These are phyloP conservation scores for Aspergillus affinis DNA, from an alignment of 495 filamentous ascomycete species.

Conservation along the genomic window DNA sequence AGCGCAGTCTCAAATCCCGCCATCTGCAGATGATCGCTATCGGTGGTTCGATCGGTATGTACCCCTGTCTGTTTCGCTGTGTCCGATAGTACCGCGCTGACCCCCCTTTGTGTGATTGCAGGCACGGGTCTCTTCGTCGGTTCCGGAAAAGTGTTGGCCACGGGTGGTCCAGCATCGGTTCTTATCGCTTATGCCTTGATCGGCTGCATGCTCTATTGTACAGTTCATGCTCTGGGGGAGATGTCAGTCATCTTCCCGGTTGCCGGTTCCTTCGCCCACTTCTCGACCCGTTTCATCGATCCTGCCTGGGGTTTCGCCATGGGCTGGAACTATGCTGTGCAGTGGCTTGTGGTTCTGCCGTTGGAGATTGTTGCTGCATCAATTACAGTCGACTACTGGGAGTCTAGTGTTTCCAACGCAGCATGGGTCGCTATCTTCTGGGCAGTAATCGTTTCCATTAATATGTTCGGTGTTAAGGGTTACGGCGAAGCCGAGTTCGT, in stretches of 20 bases:
- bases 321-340: constrained; percentile 97
- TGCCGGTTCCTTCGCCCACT: constrained; percentile 89
- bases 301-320: constrained; percentile 97
- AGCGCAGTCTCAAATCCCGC: constrained; percentile 73
- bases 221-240: constrained; percentile 88
- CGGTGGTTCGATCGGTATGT: constrained; percentile 85
- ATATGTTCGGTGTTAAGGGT: constrained; percentile 80
- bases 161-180: constrained; percentile 82
- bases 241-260: constrained; percentile 89
- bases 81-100: not conserved
- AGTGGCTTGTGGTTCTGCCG: constrained; percentile 88
- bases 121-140: constrained; percentile 91
- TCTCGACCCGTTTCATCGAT: constrained; percentile 89
- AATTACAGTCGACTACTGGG: constrained; percentile 87
- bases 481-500: constrained; percentile 92
- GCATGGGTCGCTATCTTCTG: constrained; percentile 89
- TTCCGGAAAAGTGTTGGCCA: constrained; percentile 73
- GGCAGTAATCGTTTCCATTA: constrained; percentile 70
- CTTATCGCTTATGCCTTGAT: constrained; percentile 80
- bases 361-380: constrained; percentile 90
- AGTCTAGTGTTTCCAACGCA: constrained; percentile 60
- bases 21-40: constrained; percentile 98
- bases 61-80: not conserved
- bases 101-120: constrained; percentile 26
- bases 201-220: constrained; percentile 88